Evolutionary conservation across 164 flowering plant genomes (phyloP), one percentile per base, ranked within the genome.

Genomic region (Berberis vulgaris): DNA sequence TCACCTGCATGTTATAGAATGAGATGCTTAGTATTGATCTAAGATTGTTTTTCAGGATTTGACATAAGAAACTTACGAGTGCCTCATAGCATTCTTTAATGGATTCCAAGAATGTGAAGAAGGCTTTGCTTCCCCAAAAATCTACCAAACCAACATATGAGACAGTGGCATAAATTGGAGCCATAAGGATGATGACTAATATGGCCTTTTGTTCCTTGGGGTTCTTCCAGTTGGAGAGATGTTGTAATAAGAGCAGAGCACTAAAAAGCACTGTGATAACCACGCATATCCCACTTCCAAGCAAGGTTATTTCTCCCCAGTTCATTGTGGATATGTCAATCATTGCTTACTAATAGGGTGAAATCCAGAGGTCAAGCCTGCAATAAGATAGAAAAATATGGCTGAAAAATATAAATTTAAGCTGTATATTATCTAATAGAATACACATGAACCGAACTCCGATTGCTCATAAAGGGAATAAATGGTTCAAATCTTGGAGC

Each of bases 201-300:
- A 94, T 94, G 59, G 99, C 91, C 74, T 83, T 91, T 67, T 91
- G 99, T 76, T 94, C 96, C 83, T 89, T 89, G 2, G 99, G 95
- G 70, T 89, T 91, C 68, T 87, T 91, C 99, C 99, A 94, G 71
- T 89, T 81, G 69, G 82, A 89, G 5, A 89, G 81, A 82, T 91
- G 97, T 65, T 91, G 97, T 4, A 89, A 82, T 26, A 91, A 50
- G 57, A 94, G 85, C 71, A 85, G 89, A 46, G 85, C 61, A 2
- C 96, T 83, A 71, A 87, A 94, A 76, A 83, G 89, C 81, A 89
- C 65, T 7, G 96, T 47, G 2, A 83, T 61, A 84, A 94, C 61
- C 57, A 74, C 81, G 62, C 86, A 87, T 26, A 72, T 52, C 12
- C 71, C 84, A 7, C 85, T 56, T 57, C 92, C 96, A 11, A 84